These are phyloP conservation scores for Neurospora sp. DNA, from an alignment of 495 filamentous ascomycete species.

Conservation along the genomic window DNA sequence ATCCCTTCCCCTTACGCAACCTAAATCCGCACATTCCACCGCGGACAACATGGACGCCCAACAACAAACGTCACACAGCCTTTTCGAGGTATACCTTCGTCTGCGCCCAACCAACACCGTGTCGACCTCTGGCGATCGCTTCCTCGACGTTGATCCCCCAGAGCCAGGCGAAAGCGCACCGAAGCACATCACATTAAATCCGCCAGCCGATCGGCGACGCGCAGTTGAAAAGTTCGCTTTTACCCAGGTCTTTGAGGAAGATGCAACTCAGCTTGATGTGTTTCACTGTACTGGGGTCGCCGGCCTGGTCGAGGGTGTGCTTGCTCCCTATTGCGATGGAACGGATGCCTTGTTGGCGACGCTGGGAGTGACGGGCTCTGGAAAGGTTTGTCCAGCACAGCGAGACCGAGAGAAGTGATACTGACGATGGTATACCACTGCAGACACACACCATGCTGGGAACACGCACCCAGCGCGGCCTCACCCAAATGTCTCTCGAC, in stretches of 20 bases:
- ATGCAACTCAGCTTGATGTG: slow-evolving; percentile 71
- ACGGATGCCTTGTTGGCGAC: slow-evolving; percentile 88
- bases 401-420: slow-evolving; percentile 8
- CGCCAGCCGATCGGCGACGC: slow-evolving; percentile 71
- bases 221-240: slow-evolving; percentile 92
- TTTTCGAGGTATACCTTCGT: slow-evolving; percentile 90
- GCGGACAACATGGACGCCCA: neutral
- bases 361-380: slow-evolving; percentile 87
- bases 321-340: slow-evolving; percentile 59
- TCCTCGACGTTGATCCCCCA: slow-evolving; percentile 62
- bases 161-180: slow-evolving; percentile 39
- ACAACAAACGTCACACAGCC: slow-evolving; percentile 22
- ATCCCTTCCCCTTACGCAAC: neutral
- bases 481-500: slow-evolving; percentile 87
- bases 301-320: slow-evolving; percentile 64
- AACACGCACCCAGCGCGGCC: slow-evolving; percentile 70
- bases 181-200: slow-evolving; percentile 80
- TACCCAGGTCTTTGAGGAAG: slow-evolving; percentile 85
- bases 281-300: slow-evolving; percentile 76
- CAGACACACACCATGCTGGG: slow-evolving; percentile 97
- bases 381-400: slow-evolving; percentile 58
- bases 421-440: slow-evolving; percentile 7
- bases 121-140: slow-evolving; percentile 46
- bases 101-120: slow-evolving; percentile 49
- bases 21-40: neutral